Evolutionary conservation across 1,139 yeast species (phyloP).

Genomic region (Saccharomyces hybrid): DNA sequence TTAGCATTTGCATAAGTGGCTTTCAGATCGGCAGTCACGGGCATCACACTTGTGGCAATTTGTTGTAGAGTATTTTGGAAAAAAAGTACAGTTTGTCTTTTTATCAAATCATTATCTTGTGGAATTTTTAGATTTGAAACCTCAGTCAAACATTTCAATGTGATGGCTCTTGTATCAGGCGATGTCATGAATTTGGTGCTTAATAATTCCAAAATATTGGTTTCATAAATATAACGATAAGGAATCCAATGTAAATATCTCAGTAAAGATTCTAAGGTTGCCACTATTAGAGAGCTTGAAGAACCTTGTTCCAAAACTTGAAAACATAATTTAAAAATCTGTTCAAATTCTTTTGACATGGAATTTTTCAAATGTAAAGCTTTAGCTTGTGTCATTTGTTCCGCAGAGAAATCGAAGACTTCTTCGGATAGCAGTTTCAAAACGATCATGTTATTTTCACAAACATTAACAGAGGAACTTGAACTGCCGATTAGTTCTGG

Average conservation of each 20-base stretch:
- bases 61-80: constrained; percentile 72
- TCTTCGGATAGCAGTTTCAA: constrained; percentile 86
- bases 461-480: constrained; percentile 80
- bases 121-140: constrained; percentile 60
- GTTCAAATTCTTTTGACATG: constrained; percentile 86
- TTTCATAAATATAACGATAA: constrained; percentile 78
- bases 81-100: constrained; percentile 52
- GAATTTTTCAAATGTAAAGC: constrained; percentile 73
- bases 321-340: constrained; percentile 84
- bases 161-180: constrained; percentile 71
- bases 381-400: constrained; percentile 94
- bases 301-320: constrained; percentile 87
- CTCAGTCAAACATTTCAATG: constrained; percentile 90
- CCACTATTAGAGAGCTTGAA: constrained; percentile 71
- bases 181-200: constrained; percentile 72
- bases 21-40: constrained; percentile 66
- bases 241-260: constrained; percentile 96
- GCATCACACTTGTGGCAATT: constrained; percentile 57
- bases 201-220: constrained; percentile 65
- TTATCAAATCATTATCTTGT: constrained; percentile 47
- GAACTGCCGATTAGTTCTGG: constrained; percentile 88
- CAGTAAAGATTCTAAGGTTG: constrained; percentile 77
- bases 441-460: constrained; percentile 95
- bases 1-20: constrained; percentile 67
- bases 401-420: constrained; percentile 89